phyloP scores from a whole-genome alignment of 805 yeast species.

The Suhomyces canberraensis region DNA sequence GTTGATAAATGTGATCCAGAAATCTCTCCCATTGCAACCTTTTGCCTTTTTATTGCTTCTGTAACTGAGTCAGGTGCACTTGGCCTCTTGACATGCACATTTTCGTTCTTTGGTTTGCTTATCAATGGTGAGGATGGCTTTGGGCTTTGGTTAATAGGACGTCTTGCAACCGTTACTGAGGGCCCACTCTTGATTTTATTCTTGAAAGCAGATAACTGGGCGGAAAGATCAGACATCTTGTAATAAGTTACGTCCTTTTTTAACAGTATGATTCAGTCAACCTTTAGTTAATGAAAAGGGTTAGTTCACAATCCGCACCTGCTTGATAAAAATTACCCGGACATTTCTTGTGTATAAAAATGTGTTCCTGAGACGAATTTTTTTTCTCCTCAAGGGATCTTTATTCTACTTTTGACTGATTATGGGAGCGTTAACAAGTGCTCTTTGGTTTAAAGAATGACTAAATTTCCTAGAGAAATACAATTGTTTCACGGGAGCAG shows the following conservation, averaged over 20 bases:
- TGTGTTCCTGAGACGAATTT: too few relatives aligned
- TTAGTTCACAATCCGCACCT: too few relatives aligned
- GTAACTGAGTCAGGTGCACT: slow-evolving; percentile 20
- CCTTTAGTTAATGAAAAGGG: too few relatives aligned
- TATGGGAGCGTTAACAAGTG: slow-evolving; percentile 25
- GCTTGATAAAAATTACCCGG: slow-evolving; percentile 4
- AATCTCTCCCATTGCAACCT: slow-evolving; percentile 22
- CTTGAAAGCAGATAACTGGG: slow-evolving; percentile 45
- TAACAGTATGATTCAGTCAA: too few relatives aligned
- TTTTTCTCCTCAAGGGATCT: background rate
- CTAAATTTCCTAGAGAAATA: slow-evolving; percentile 23
- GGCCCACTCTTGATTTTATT: slow-evolving; percentile 45
- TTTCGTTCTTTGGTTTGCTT: slow-evolving; percentile 1
- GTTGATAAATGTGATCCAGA: slow-evolving; percentile 75
- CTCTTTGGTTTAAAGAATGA: slow-evolving; percentile 16
- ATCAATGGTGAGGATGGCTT: slow-evolving; percentile 13
- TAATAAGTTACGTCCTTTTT: too few relatives aligned
- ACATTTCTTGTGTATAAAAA: background rate
- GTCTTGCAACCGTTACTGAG: slow-evolving; percentile 33
- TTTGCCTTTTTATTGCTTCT: slow-evolving; percentile 37
- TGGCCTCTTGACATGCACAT: slow-evolving; percentile 12
- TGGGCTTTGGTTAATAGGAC: slow-evolving; percentile 15
- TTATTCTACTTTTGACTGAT: slow-evolving; percentile 1
- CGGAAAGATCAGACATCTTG: slow-evolving; percentile 37
- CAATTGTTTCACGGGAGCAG: slow-evolving; percentile 12